Base-by-base conservation (phyloP, 768 basidiomycete genomes). In the Tricholoma hemisulphureum region DNA sequence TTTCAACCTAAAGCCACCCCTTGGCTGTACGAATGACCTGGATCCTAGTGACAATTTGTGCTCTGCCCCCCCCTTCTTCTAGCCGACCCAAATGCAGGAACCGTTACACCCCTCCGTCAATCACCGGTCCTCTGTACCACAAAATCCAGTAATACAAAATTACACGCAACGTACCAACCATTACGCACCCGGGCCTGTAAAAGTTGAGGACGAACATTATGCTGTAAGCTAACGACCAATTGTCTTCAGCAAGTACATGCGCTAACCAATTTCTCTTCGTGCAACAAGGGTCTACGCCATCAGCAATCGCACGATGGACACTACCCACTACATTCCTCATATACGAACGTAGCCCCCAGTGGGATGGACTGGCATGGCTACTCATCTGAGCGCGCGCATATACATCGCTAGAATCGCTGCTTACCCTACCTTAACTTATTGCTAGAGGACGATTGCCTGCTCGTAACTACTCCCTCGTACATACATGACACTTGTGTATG, bases 41-140 rank as follows among this genome's bases (percentile, higher is more conserved):
- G 81, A 85, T 82, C 78, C 80, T 84, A 83, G 79, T 87, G 75
- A 85, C 79, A 64, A 65, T 63, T 28, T 66, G 63, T 67, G 67
- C 69, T 70, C 63, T 71, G 69, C 77, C 70, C 70, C 63, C 69
- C 73, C 70, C 70, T 62, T 69, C 73, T 69, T 74, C 71, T 72
- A 88, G 86, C 87, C 87, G 65, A 73, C 83, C 58, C 83, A 84
- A 72, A 85, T 89, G 76, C 86, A 87, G 74, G 74, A 81, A 31
- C 71, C 81, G 8, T 71, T 82, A 21, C 80, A 79, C 53, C 77
- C 82, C 21, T 76, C 82, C 11, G 71, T 77, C 13, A 77, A 78
- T 46, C 82, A 83, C 43, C 80, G 81, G 21, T 74, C 80, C 0
- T 67, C 75, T 18, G 57, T 80, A 37, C 69, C 79, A 0, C 73